Evolutionary conservation across 257 asterid genomes (phyloP).

Genomic region (Anisodus tanguticus): DNA sequence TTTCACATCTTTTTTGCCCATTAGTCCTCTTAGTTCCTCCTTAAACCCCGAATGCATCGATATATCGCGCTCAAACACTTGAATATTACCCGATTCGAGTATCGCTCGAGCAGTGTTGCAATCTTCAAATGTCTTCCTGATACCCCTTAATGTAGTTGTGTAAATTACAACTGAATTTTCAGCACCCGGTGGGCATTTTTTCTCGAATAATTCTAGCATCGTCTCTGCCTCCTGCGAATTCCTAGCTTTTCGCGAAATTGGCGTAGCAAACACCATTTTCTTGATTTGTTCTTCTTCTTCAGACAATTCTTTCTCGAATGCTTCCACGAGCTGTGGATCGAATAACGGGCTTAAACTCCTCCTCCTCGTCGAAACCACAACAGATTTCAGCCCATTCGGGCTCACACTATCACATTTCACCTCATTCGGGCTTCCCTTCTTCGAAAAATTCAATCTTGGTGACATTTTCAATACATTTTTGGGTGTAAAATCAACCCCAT

Average conservation of each 20-base stretch:
- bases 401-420: slow-evolving; percentile 47
- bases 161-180: slow-evolving; percentile 61
- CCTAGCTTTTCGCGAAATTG: slow-evolving; percentile 30
- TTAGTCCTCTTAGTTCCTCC: slow-evolving; percentile 68
- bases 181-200: slow-evolving; percentile 72
- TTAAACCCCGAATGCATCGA: slow-evolving; percentile 85
- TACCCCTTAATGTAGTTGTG: slow-evolving; percentile 84
- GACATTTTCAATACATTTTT: slow-evolving; percentile 51
- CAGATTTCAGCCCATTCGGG: slow-evolving; percentile 45
- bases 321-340: slow-evolving; percentile 58
- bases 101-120: slow-evolving; percentile 67
- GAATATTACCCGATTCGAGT: slow-evolving; percentile 62
- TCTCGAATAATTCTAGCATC: slow-evolving; percentile 47
- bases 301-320: slow-evolving; percentile 53
- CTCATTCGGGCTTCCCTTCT: slow-evolving; percentile 56
- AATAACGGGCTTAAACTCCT: slow-evolving; percentile 67
- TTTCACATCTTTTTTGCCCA: slow-evolving; percentile 62
- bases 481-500: slow-evolving; percentile 53
- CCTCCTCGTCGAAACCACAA: slow-evolving; percentile 42
- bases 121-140: slow-evolving; percentile 90
- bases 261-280: slow-evolving; percentile 44
- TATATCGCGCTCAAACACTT: slow-evolving; percentile 63
- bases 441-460: slow-evolving; percentile 60
- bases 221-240: slow-evolving; percentile 36
- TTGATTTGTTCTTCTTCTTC: slow-evolving; percentile 65